Conservation (phyloP, 2,329 filamentous ascomycete species). For the Claviceps arundinis region DNA sequence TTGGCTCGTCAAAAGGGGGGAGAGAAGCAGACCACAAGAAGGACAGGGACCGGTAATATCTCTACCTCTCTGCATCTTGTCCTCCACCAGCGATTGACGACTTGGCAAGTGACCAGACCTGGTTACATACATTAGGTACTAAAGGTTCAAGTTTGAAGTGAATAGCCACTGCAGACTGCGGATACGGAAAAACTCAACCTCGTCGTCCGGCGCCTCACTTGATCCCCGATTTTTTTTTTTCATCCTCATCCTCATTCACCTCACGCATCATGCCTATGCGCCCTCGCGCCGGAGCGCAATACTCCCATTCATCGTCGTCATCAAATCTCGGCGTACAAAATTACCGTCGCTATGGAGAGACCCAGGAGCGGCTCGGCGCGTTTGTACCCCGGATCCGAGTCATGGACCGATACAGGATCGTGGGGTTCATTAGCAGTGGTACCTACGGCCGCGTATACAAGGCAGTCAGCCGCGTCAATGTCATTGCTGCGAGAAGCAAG, state of each 20-base stretch:
- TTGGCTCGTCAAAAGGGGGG: neutral
- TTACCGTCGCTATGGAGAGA: slow-evolving; percentile 33
- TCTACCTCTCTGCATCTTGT: neutral
- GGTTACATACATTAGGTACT: too few relatives aligned
- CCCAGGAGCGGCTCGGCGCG: slow-evolving; percentile 35
- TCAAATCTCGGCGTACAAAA: slow-evolving; percentile 12
- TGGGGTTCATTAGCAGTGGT: slow-evolving; percentile 95
- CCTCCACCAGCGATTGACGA: too few relatives aligned
- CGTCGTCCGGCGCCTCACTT: neutral
- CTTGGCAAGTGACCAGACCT: too few relatives aligned
- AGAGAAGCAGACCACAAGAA: neutral
- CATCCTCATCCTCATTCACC: neutral
- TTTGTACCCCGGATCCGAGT: slow-evolving; percentile 76
- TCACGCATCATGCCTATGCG: slow-evolving; percentile 20
- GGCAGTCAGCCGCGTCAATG: slow-evolving; percentile 49
- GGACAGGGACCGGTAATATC: too few relatives aligned
- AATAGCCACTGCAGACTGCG: too few relatives aligned
- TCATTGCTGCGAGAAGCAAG: slow-evolving; percentile 2
- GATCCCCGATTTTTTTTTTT: neutral
- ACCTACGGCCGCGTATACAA: slow-evolving; percentile 99
- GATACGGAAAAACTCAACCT: too few relatives aligned
- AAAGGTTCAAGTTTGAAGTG: too few relatives aligned
- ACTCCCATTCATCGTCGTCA: slow-evolving; percentile 10
- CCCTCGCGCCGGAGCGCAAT: slow-evolving; percentile 17
- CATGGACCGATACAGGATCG: slow-evolving; percentile 85